phyloP scores from a whole-genome alignment of 805 yeast species.

The Metschnikowia rubicola region DNA sequence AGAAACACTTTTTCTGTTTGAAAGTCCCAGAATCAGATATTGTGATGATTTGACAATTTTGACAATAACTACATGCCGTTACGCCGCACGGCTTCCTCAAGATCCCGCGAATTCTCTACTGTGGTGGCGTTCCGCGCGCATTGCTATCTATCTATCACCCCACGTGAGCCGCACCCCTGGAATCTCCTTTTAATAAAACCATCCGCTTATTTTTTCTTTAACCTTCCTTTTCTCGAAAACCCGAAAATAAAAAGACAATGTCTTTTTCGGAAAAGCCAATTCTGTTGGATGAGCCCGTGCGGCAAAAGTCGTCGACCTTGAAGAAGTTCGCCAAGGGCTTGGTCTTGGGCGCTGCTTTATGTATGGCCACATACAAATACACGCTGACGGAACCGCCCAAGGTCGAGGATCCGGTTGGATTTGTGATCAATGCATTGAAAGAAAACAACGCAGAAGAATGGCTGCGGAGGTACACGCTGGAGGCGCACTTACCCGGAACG shows the following conservation, averaged over 20 bases:
- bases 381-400: not conserved
- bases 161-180: constrained; percentile 1
- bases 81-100: no score
- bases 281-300: not conserved
- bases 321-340: constrained; percentile 1
- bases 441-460: constrained; percentile 48
- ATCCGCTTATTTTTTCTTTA: no score
- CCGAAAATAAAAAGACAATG: not conserved
- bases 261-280: not conserved
- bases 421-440: constrained; percentile 29
- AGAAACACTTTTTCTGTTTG: no score
- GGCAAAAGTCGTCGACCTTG: not conserved
- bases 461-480: constrained; percentile 49
- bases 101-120: not conserved
- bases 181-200: not conserved
- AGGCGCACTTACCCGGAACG: constrained; percentile 53
- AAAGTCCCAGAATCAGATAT: no score
- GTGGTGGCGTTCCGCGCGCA: not conserved
- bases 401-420: constrained; percentile 10
- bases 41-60: no score
- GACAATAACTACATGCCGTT: no score
- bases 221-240: not conserved
- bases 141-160: not conserved
- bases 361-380: constrained; percentile 2
- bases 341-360: constrained; percentile 5